phyloP scores from a whole-genome alignment of 1,284 basidiomycete genomes.

The Naganishia liquefaciens region DNA sequence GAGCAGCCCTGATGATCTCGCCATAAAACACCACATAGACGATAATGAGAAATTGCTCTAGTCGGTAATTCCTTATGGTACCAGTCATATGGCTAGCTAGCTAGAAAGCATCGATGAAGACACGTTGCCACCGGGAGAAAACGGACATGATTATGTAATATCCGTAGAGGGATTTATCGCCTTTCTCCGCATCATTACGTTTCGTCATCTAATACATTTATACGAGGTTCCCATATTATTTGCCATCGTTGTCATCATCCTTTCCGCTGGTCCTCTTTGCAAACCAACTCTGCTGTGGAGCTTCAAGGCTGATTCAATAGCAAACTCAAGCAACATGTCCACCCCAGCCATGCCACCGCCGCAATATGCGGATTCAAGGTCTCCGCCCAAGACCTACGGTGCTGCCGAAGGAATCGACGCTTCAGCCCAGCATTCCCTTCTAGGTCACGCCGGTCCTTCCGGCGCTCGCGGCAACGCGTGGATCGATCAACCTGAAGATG shows the following conservation, averaged over 20 bases:
- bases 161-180: no score
- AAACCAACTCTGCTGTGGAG: background rate
- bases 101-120: no score
- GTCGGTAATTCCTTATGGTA: no score
- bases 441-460: conserved; percentile 35
- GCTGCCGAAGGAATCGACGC: conserved; percentile 36
- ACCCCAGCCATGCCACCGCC: conserved; percentile 37
- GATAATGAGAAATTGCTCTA: no score
- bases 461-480: conserved; percentile 38
- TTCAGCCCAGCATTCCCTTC: conserved; percentile 41
- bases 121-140: no score
- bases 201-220: background rate
- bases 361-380: conserved; percentile 39
- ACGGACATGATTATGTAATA: no score
- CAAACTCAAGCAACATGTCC: conserved; percentile 37
- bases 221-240: background rate
- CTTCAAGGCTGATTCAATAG: background rate
- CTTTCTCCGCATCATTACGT: background rate
- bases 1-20: no score
- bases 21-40: no score
- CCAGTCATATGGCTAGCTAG: no score
- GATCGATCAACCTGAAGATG: conserved; percentile 47
- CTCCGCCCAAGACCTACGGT: conserved; percentile 40
- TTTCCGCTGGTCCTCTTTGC: background rate
- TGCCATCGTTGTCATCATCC: background rate